A percentile compares a stretch with the other conserved stretches of the same genome.
Evolutionary conservation across 192 early-diverging fungal genomes (phyloP).

Genomic region (Phycomyces blakesleeanus): DNA sequence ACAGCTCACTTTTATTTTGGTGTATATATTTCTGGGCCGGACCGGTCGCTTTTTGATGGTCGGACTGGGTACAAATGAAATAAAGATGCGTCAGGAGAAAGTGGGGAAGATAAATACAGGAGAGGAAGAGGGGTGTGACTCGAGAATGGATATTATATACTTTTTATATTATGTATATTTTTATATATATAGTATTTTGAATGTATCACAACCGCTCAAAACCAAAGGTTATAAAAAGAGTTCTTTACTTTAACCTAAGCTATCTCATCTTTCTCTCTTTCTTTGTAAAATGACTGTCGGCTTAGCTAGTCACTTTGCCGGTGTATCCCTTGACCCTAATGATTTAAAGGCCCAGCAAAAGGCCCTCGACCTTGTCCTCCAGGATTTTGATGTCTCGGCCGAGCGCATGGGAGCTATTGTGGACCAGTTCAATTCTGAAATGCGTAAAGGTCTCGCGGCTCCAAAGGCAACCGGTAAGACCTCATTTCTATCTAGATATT

Average conservation of each 20-base stretch:
- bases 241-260: neutral
- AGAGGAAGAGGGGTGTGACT: no score
- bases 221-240: neutral
- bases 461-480: conserved; percentile 34
- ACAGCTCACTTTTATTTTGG: no score
- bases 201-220: neutral
- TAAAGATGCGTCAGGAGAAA: no score
- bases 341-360: neutral
- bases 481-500: neutral
- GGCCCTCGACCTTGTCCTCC: neutral
- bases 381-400: conserved; percentile 9
- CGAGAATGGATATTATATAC: neutral
- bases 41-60: no score
- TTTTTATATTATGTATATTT: neutral
- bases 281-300: neutral
- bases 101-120: no score
- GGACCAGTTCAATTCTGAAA: conserved; percentile 31
- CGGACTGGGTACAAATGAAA: no score
- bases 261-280: neutral
- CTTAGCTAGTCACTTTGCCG: neutral
- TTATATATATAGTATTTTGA: neutral
- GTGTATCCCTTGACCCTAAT: neutral
- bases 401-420: conserved; percentile 9
- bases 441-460: conserved; percentile 29
- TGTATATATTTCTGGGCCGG: no score